These are phyloP conservation scores for Pythium rhizo-oryzae DNA, from an alignment of 352 stramenopile genomes.

Conservation along the genomic window DNA sequence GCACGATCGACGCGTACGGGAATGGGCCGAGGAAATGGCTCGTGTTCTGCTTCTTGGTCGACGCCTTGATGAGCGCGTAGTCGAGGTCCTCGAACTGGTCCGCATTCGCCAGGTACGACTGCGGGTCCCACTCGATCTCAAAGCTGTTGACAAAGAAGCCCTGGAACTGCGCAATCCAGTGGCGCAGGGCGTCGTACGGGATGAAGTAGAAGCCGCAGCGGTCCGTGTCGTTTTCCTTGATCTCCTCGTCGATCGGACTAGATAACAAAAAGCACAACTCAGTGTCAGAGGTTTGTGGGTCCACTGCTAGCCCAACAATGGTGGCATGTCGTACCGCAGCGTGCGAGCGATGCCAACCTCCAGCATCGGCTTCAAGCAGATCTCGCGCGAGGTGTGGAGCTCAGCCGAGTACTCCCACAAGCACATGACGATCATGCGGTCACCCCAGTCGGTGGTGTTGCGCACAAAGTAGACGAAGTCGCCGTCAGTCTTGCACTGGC, in stretches of 20 bases:
- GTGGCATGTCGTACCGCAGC: constrained; percentile 33
- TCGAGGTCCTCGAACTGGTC: constrained; percentile 53
- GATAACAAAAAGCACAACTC: background rate
- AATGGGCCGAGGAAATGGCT: constrained; percentile 73
- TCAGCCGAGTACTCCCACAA: constrained; percentile 73
- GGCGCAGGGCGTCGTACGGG: constrained; percentile 72
- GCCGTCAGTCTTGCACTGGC: constrained; percentile 53
- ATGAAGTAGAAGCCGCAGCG: constrained; percentile 87
- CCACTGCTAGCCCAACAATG: background rate
- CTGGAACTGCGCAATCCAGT: constrained; percentile 80
- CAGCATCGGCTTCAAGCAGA: constrained; percentile 79
- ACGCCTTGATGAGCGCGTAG: constrained; percentile 65
- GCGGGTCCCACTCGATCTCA: constrained; percentile 68
- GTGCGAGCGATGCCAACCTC: constrained; percentile 67
- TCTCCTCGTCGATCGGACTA: constrained; percentile 53
- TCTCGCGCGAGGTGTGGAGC: constrained; percentile 47
- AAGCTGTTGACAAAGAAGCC: constrained; percentile 87
- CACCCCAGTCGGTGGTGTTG: constrained; percentile 82
- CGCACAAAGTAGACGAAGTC: constrained; percentile 80
- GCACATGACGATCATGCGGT: constrained; percentile 84
- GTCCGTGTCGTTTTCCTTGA: constrained; percentile 76
- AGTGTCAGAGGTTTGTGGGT: background rate
- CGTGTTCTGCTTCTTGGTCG: constrained; percentile 72
- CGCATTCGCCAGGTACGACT: constrained; percentile 70
- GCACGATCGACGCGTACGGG: constrained; percentile 66